Evolutionary conservation across 345 rosid species (phyloP).

Genomic region (Punica granatum): DNA sequence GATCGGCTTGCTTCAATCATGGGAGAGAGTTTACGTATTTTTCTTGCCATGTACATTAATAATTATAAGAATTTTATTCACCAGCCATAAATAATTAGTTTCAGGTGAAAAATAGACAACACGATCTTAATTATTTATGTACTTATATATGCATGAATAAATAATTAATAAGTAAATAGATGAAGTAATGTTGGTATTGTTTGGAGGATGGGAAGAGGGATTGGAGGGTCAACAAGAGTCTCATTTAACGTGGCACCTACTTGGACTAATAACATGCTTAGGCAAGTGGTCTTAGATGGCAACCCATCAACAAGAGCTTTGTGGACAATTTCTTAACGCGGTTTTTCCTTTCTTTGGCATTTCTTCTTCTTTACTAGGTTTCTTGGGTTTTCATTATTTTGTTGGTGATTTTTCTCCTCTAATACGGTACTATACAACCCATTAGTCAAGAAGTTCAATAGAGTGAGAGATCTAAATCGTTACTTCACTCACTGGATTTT

Average conservation of each 20-base stretch:
- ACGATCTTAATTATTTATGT: too few relatives aligned
- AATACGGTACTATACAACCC: not conserved
- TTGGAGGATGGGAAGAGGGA: not conserved
- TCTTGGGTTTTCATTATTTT: too few relatives aligned
- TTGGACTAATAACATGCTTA: not conserved
- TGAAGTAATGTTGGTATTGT: not conserved
- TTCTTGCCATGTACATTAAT: not conserved
- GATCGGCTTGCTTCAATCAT: constrained; percentile 9
- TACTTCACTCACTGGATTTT: too few relatives aligned
- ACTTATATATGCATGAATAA: too few relatives aligned
- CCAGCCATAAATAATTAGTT: not conserved
- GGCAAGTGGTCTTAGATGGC: not conserved
- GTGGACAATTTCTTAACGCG: not conserved
- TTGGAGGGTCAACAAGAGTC: not conserved
- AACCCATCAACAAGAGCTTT: not conserved
- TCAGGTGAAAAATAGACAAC: not conserved
- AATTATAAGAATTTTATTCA: too few relatives aligned
- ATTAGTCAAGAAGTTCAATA: not conserved
- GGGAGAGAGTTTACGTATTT: constrained; percentile 7
- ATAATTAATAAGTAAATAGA: too few relatives aligned
- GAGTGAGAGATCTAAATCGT: too few relatives aligned
- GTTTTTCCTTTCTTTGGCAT: not conserved
- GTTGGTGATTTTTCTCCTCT: not conserved
- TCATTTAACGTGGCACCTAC: constrained; percentile 1
- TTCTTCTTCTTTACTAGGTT: not conserved